Evolutionary conservation across 2,329 filamentous ascomycete species (phyloP), one percentile per base, ranked within the genome.

Genomic region (Trichoderma sp.): DNA sequence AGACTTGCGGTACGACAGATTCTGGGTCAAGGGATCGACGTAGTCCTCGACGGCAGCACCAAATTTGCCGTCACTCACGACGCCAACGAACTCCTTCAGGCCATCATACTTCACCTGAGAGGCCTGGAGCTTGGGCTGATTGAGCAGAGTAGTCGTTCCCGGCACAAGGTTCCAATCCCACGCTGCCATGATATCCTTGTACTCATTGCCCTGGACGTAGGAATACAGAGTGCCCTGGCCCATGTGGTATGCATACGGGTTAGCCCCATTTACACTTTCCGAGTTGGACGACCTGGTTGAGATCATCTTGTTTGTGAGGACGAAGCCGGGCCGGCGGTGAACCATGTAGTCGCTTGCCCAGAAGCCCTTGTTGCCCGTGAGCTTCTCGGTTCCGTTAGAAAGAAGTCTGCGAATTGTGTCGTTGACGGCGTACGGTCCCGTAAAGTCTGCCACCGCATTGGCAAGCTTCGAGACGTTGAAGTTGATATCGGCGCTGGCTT

Each of bases 261-360:
- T 73, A 9, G 72, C 72, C n/a, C 70, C 64, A 39, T 73, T 74
- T 32, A 71, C 70, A 25, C 58, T 34, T 58, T 74, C 72, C 0
- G 72, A 71, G 61, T 69, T 74, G n/a, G 66, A 29, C 5, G 70
- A 72, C 3, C 71, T 61, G 4, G 48, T 67, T 32, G 72, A 74
- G 2, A 74, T 25, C 70, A 74, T 69, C 42, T 73, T 74, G 67
- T 71, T 72, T 7, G 56, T 68, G 3, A 74, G 58, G 4, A 67
- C 56, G 25, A 71, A 74, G 12, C 57, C 45, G 2, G 66, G 29
- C 1, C 68, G 60, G 22, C 72, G 71, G 45, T 73, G 71, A 7
- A 73, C 71, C 72, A 73, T 73, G 69, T 71, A 73, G 35, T 73
- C 72, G 35, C 70, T 70, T 7, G 71, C 71, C 72, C 72, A 73